A percentile compares a stretch with the other conserved stretches of the same genome.
These are phyloP conservation scores for Aspergillus eucalypticola DNA, from an alignment of 2,329 filamentous ascomycete genomes.

Conservation along the genomic window DNA sequence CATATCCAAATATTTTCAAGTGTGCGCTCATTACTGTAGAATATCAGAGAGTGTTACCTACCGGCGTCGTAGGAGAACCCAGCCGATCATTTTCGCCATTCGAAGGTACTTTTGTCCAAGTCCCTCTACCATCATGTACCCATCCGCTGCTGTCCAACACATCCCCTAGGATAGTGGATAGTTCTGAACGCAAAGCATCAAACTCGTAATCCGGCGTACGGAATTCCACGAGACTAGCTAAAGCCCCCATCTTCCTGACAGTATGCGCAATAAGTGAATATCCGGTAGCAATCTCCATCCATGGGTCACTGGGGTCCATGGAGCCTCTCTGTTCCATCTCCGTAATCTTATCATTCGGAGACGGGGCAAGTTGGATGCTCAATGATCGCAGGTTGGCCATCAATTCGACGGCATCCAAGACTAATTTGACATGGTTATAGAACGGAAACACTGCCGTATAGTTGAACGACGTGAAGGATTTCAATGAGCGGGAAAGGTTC, in stretches of 20 bases:
- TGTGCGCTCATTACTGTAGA: neutral
- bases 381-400: constrained; percentile 56
- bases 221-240: constrained; percentile 28
- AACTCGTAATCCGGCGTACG: constrained; percentile 34
- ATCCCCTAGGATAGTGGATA: constrained; percentile 27
- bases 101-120: constrained; percentile 26
- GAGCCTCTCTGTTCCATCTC: constrained; percentile 42
- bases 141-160: constrained; percentile 28
- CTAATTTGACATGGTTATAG: constrained; percentile 57
- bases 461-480: constrained; percentile 44
- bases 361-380: constrained; percentile 55
- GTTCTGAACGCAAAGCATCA: constrained; percentile 30
- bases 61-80: neutral
- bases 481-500: constrained; percentile 49
- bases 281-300: constrained; percentile 57
- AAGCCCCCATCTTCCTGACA: constrained; percentile 28
- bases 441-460: constrained; percentile 71
- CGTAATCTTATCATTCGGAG: constrained; percentile 35
- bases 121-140: constrained; percentile 33
- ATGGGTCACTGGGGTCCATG: constrained; percentile 47
- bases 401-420: constrained; percentile 47
- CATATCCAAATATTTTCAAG: neutral
- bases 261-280: constrained; percentile 50
- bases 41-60: neutral
- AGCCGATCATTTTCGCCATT: neutral